phyloP scores from a whole-genome alignment of 768 basidiomycete genomes.

The Cyclocybe cylindracea region DNA sequence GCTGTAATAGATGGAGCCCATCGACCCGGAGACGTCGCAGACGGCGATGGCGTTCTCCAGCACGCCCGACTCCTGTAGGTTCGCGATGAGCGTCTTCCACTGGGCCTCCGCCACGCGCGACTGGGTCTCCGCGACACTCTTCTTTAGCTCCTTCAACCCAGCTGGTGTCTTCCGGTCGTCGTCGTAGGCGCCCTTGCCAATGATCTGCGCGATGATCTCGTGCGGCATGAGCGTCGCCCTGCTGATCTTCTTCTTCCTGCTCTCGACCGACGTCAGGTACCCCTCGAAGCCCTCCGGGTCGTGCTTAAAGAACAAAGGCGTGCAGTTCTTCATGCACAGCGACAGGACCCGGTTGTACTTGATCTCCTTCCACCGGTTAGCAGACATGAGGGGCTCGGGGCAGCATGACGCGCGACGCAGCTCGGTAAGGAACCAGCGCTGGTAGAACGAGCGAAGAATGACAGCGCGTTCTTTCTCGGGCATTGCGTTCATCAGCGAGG shows the following conservation, averaged over 20 bases:
- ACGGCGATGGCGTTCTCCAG: constrained; percentile 65
- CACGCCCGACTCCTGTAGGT: constrained; percentile 50
- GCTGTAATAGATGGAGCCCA: constrained; percentile 41
- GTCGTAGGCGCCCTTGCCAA: not conserved
- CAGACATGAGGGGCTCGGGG: constrained; percentile 65
- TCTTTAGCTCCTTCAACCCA: constrained; percentile 23
- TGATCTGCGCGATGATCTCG: constrained; percentile 49
- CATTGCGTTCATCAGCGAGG: constrained; percentile 29
- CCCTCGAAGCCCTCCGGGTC: constrained; percentile 59
- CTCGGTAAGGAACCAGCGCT: constrained; percentile 59
- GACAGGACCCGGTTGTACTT: constrained; percentile 61
- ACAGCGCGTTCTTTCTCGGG: constrained; percentile 27
- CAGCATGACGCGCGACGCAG: constrained; percentile 46
- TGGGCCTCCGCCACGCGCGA: constrained; percentile 59
- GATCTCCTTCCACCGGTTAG: constrained; percentile 59
- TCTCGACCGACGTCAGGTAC: constrained; percentile 59
- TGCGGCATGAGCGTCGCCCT: constrained; percentile 73
- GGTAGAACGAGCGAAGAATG: constrained; percentile 57
- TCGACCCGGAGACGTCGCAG: constrained; percentile 79
- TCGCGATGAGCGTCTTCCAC: constrained; percentile 61
- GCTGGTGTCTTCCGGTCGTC: not conserved
- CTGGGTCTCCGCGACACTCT: constrained; percentile 32
- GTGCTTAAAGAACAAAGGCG: constrained; percentile 51
- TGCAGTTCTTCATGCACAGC: constrained; percentile 64
- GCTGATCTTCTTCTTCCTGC: constrained; percentile 55